A percentile compares a stretch with the other conserved stretches of the same genome.
Conservation (phyloP, 169 alveolate species). For the Cyclospora cayetanensis region DNA sequence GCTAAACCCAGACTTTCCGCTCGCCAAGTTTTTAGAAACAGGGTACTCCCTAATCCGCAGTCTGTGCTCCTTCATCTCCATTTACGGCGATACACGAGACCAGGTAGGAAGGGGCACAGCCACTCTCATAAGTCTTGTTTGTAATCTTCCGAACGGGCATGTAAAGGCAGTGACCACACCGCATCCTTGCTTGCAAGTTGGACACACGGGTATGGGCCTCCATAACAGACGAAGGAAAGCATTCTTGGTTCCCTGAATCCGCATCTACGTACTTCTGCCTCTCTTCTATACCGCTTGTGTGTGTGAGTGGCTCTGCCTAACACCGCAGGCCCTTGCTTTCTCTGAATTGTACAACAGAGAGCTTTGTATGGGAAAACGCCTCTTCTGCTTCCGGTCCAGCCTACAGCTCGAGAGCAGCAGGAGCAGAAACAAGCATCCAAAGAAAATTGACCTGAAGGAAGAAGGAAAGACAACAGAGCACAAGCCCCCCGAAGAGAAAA, state of each 20-base stretch:
- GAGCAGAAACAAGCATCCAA: neutral
- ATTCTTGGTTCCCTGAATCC: too few species aligned
- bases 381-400: constrained; percentile 16
- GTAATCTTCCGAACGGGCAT: too few species aligned
- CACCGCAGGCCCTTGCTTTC: constrained; percentile 55
- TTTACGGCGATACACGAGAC: constrained; percentile 49
- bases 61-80: neutral
- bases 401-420: neutral
- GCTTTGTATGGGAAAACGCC: constrained; percentile 39
- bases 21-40: constrained; percentile 59
- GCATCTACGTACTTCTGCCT: too few species aligned
- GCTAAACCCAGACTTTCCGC: constrained; percentile 74
- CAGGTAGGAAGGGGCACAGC: neutral
- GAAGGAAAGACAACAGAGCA: neutral
- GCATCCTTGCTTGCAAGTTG: too few species aligned
- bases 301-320: too few species aligned
- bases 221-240: too few species aligned
- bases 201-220: too few species aligned
- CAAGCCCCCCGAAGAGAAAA: neutral
- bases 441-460: neutral
- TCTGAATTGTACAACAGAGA: constrained; percentile 58
- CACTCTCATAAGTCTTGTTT: neutral
- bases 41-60: neutral
- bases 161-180: too few species aligned
- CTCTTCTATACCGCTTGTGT: too few species aligned